Conservation (phyloP, 2,329 filamentous ascomycete species). For the Volutella citrinella region DNA sequence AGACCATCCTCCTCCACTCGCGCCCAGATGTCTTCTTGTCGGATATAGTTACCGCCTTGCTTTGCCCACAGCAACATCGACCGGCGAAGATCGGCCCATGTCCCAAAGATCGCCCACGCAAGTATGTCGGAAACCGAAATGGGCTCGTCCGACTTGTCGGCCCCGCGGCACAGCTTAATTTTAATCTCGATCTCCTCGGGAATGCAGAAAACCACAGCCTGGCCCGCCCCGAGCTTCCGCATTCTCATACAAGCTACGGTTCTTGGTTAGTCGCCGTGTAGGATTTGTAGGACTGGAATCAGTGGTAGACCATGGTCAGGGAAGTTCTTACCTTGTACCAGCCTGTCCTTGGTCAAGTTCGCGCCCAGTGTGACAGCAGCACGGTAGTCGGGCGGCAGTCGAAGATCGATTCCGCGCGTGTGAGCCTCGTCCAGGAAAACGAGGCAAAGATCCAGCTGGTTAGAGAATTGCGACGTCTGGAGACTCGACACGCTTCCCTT, state of each 20-base stretch:
- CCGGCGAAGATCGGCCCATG: constrained; percentile 9
- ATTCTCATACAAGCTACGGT: constrained; percentile 75
- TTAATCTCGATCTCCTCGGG: constrained; percentile 56
- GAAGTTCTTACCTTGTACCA: too few species aligned
- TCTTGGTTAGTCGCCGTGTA: too few species aligned
- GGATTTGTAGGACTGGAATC: too few species aligned
- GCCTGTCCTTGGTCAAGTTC: constrained; percentile 62
- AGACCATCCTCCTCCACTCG: not conserved
- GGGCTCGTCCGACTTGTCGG: too few species aligned
- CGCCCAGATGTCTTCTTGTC: constrained; percentile 38
- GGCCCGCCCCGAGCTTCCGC: constrained; percentile 63
- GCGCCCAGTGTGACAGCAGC: constrained; percentile 68
- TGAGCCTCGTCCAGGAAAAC: constrained; percentile 70
- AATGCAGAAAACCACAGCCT: constrained; percentile 61
- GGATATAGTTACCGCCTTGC: constrained; percentile 53
- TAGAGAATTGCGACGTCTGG: constrained; percentile 54
- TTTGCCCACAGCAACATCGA: constrained; percentile 49
- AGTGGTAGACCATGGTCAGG: too few species aligned
- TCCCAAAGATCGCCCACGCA: constrained; percentile 49
- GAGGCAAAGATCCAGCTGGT: constrained; percentile 56
- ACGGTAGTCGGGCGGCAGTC: constrained; percentile 53
- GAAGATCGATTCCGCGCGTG: constrained; percentile 67
- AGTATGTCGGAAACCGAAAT: constrained; percentile 56
- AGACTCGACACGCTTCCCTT: constrained; percentile 46
- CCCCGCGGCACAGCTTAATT: too few species aligned